These are phyloP conservation scores for Cyberlindnera mrakii DNA, from an alignment of 805 yeast species.

Conservation along the genomic window DNA sequence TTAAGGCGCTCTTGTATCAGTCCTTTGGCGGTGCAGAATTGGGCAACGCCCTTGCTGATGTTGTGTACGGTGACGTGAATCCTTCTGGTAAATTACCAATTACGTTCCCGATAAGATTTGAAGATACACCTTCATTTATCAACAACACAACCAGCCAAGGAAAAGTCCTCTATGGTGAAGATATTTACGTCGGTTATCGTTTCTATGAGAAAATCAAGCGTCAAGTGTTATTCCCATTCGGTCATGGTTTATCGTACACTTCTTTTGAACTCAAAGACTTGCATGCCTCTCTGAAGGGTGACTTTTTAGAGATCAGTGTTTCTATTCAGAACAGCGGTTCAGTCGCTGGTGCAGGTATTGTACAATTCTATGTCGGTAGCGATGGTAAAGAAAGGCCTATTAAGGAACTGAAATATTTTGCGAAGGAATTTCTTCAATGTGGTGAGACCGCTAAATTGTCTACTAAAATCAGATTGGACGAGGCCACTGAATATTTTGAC, in stretches of 20 bases:
- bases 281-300: constrained; percentile 22
- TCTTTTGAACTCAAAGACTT: constrained; percentile 36
- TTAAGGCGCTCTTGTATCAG: constrained; percentile 41
- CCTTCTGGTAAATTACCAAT: constrained; percentile 57
- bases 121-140: constrained; percentile 53
- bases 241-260: constrained; percentile 58
- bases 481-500: constrained; percentile 48
- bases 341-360: constrained; percentile 45
- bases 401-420: constrained; percentile 55
- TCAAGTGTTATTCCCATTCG: constrained; percentile 48
- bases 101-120: constrained; percentile 44
- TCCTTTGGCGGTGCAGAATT: constrained; percentile 55
- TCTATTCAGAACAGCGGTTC: constrained; percentile 41
- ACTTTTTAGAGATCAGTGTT: constrained; percentile 21
- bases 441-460: constrained; percentile 34
- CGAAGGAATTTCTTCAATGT: constrained; percentile 38
- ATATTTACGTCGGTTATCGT: constrained; percentile 55
- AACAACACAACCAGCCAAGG: constrained; percentile 48
- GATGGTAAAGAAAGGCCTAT: constrained; percentile 39
- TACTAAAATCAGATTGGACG: constrained; percentile 34
- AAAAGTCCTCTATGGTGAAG: constrained; percentile 56
- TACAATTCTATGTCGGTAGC: constrained; percentile 45
- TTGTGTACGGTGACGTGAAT: constrained; percentile 44
- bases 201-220: constrained; percentile 49
- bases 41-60: constrained; percentile 57